phyloP scores from a whole-genome alignment of 495 filamentous ascomycete species.

The Aspergillus diversus region DNA sequence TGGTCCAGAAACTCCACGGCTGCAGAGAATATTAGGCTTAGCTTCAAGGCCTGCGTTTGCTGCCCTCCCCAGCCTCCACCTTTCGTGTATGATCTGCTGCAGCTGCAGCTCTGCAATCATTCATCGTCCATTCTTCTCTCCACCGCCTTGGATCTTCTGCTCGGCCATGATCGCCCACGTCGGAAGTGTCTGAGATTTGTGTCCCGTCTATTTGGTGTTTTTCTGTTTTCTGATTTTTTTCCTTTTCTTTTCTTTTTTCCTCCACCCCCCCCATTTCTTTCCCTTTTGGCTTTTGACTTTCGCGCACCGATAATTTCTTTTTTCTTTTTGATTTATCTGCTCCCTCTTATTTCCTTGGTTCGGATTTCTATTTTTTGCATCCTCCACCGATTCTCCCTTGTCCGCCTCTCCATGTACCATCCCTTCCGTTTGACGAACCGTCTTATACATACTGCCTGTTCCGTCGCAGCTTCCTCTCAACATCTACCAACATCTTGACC shows the following conservation, averaged over 20 bases:
- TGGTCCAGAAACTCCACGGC: constrained; percentile 26
- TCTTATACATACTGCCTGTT: constrained; percentile 32
- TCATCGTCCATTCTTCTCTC: constrained; percentile 6
- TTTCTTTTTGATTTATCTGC: constrained; percentile 22
- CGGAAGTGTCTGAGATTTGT: constrained; percentile 23
- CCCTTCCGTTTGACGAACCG: constrained; percentile 36
- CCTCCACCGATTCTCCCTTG: constrained; percentile 37
- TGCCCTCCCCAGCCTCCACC: constrained; percentile 31
- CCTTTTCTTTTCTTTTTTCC: constrained; percentile 20
- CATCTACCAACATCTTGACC: constrained; percentile 8
- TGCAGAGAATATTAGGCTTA: constrained; percentile 28
- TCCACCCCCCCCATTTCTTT: constrained; percentile 18
- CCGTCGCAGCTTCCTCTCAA: constrained; percentile 20
- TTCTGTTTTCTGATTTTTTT: constrained; percentile 15
- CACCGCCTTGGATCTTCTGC: constrained; percentile 18
- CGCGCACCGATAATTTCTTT: constrained; percentile 13
- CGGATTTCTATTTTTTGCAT: constrained; percentile 41
- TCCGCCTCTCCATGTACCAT: constrained; percentile 27
- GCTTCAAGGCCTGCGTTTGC: constrained; percentile 34
- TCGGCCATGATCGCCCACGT: constrained; percentile 27
- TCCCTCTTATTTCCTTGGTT: constrained; percentile 23
- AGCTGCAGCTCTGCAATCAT: constrained; percentile 31
- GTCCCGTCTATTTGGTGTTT: constrained; percentile 15
- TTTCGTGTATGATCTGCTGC: constrained; percentile 32
- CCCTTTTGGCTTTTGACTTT: constrained; percentile 14